phyloP scores from a whole-genome alignment of 2,329 filamentous ascomycete species.

The Fusarium decemcellulare region DNA sequence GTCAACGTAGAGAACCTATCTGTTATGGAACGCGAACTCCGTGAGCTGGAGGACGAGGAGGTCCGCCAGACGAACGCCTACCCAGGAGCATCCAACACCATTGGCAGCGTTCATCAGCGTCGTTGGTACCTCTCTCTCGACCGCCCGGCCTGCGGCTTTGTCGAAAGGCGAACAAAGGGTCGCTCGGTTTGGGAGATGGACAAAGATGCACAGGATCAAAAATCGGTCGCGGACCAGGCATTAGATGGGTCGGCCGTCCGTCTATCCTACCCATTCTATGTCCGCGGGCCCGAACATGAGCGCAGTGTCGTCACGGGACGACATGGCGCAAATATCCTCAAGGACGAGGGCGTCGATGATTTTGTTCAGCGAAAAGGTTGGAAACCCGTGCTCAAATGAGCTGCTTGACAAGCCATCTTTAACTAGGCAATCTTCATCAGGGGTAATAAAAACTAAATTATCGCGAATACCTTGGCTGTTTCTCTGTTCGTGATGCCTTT shows the following conservation, averaged over 20 bases:
- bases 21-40: conserved; percentile 57
- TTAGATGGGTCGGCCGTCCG: conserved; percentile 27
- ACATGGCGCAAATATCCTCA: conserved; percentile 69
- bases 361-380: conserved; percentile 74
- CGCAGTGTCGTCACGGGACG: conserved; percentile 77
- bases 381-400: conserved; percentile 59
- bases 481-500: conserved; percentile 15
- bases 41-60: conserved; percentile 65
- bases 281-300: conserved; percentile 72
- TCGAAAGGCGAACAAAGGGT: conserved; percentile 48
- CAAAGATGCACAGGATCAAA: neutral
- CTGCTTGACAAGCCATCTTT: conserved; percentile 28
- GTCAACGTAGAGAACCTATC: conserved; percentile 42
- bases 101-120: conserved; percentile 77
- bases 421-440: neutral
- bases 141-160: conserved; percentile 70
- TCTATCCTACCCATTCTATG: conserved; percentile 71
- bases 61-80: conserved; percentile 76
- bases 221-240: neutral
- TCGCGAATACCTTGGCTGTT: conserved; percentile 22
- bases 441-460: conserved; percentile 19
- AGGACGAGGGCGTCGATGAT: conserved; percentile 70
- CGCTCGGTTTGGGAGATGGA: conserved; percentile 27
- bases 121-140: conserved; percentile 78
- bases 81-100: conserved; percentile 73